Evolutionary conservation across 352 stramenopile genomes (phyloP).

Genomic region (Thraustochytrium sp.): DNA sequence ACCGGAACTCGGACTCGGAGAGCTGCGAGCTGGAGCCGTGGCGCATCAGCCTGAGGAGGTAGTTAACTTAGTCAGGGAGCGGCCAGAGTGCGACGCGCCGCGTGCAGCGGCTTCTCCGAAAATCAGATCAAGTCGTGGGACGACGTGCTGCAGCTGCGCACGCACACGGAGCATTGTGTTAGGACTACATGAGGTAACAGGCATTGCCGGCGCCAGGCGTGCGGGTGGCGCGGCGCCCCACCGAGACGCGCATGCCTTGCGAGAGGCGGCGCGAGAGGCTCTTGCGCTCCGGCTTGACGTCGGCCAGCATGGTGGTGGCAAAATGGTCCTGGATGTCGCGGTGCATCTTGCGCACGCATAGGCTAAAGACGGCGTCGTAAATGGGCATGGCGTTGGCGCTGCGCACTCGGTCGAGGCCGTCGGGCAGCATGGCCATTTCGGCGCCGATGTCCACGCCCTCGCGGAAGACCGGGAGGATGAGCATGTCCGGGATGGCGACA

Average conservation of each 20-base stretch:
- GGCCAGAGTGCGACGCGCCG: too few relatives aligned
- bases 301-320: neutral
- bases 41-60: too few relatives aligned
- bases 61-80: too few relatives aligned
- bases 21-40: too few relatives aligned
- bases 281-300: neutral
- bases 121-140: neutral
- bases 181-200: neutral
- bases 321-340: neutral
- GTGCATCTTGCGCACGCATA: neutral
- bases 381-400: neutral
- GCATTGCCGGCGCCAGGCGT: too few relatives aligned
- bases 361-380: neutral
- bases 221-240: neutral
- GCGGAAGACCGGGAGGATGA: neutral
- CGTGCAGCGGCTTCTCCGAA: too few relatives aligned
- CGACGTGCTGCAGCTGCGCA: neutral
- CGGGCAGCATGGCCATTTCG: neutral
- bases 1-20: too few relatives aligned
- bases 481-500: neutral
- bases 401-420: neutral
- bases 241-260: neutral
- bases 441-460: neutral
- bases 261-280: neutral
- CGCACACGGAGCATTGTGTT: neutral